Percentiles rank a stretch among this genome's conserved stretches.
phyloP scores from a whole-genome alignment of 75 land plant genomes.

The Picea sitchensis region DNA sequence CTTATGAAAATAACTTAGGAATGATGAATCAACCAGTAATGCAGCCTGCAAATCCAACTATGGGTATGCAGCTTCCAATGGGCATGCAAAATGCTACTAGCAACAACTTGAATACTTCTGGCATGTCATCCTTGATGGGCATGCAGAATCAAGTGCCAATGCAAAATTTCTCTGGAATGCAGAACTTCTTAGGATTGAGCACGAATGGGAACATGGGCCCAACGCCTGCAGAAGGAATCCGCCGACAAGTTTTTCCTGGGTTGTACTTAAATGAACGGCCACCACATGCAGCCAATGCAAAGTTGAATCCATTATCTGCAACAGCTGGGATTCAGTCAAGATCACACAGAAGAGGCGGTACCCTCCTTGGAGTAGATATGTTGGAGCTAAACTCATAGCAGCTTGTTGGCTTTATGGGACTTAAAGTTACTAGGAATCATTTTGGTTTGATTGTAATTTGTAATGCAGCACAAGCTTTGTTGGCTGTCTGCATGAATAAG shows the following conservation, averaged over 20 bases:
- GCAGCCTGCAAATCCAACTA: neutral
- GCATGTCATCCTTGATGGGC: conserved; percentile 7
- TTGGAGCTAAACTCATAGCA: conserved; percentile 8
- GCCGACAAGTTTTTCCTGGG: conserved; percentile 8
- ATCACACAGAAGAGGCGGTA: conserved; percentile 7
- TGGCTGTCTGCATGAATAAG: too few species aligned
- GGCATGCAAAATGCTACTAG: neutral
- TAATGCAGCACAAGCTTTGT: too few species aligned
- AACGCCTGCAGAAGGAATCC: conserved; percentile 6
- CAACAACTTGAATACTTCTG: conserved; percentile 8
- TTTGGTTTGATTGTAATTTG: too few species aligned
- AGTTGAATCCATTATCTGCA: neutral
- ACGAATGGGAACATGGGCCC: conserved; percentile 9
- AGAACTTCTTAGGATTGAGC: conserved; percentile 10
- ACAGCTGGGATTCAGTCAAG: conserved; percentile 9
- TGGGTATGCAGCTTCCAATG: conserved; percentile 1
- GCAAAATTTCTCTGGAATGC: conserved; percentile 16
- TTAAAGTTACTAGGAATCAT: too few species aligned
- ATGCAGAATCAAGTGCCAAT: conserved; percentile 9
- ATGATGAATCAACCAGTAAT: conserved; percentile 10
- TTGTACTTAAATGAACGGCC: conserved; percentile 7
- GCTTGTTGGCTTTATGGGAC: too few species aligned
- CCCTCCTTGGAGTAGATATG: conserved; percentile 3
- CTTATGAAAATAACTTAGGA: conserved; percentile 12
- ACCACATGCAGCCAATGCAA: conserved; percentile 6